Evolutionary conservation across 805 yeast genomes (phyloP).

Genomic region (Candida saitoana): DNA sequence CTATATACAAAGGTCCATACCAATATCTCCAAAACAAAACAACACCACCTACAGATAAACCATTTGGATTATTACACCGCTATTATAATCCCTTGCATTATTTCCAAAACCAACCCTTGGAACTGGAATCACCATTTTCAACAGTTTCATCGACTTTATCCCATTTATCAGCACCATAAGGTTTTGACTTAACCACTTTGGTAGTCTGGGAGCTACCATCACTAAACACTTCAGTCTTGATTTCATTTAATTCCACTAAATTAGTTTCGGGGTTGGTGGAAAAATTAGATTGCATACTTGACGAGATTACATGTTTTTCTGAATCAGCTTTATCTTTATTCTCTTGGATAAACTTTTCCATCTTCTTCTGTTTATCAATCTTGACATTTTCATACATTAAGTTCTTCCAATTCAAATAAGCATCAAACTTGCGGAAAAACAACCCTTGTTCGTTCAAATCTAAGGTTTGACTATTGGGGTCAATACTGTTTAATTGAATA

Average conservation of each 20-base stretch:
- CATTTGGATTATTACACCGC: too few relatives aligned
- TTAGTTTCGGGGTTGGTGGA: constrained; percentile 24
- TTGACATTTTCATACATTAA: constrained; percentile 47
- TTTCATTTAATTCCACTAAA: constrained; percentile 26
- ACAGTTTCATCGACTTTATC: constrained; percentile 23
- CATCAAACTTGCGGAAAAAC: constrained; percentile 63
- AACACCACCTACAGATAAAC: too few relatives aligned
- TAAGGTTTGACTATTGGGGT: constrained; percentile 14
- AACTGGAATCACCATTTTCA: constrained; percentile 12
- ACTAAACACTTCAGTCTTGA: constrained; percentile 27
- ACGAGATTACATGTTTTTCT: constrained; percentile 19
- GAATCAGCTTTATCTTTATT: neutral
- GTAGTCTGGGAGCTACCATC: constrained; percentile 36
- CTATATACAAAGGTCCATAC: too few relatives aligned
- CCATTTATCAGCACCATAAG: constrained; percentile 34
- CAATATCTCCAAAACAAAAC: too few relatives aligned
- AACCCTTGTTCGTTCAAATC: constrained; percentile 49
- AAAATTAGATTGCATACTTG: constrained; percentile 22
- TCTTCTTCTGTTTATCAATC: constrained; percentile 25
- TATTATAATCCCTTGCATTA: constrained; percentile 2
- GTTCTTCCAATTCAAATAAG: constrained; percentile 64
- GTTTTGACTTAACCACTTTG: constrained; percentile 28
- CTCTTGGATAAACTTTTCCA: constrained; percentile 5
- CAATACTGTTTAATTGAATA: constrained; percentile 9
- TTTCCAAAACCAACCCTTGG: constrained; percentile 14